A percentile compares a stretch with the other conserved stretches of the same genome.
phyloP scores from a whole-genome alignment of 2,329 filamentous ascomycete species.

The Epichloe sp. region DNA sequence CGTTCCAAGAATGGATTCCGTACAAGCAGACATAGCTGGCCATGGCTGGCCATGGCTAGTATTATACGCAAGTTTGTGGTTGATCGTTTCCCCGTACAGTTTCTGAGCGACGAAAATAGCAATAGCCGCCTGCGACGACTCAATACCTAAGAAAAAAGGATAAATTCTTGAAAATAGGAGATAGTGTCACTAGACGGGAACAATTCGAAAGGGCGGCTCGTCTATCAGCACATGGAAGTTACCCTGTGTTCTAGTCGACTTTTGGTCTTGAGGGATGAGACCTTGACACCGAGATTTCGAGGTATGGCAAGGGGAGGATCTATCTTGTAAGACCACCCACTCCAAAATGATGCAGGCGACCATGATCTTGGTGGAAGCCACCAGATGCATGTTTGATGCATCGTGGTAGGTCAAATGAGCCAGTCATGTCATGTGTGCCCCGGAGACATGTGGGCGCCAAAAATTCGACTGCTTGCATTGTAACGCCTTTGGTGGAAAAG shows the following conservation, averaged over 20 bases:
- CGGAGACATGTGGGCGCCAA: background rate
- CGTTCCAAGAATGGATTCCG: background rate
- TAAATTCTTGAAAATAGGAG: background rate
- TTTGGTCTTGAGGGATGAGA: background rate
- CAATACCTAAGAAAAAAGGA: background rate
- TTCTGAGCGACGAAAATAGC: background rate
- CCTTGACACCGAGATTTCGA: background rate
- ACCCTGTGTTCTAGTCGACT: background rate
- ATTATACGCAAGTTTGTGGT: background rate
- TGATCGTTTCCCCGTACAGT: background rate
- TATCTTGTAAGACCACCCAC: background rate
- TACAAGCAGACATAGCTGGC: background rate
- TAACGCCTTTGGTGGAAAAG: background rate
- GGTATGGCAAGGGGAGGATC: background rate
- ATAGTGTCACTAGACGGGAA: background rate
- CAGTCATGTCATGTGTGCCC: background rate
- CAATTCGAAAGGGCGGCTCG: background rate
- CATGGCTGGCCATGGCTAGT: background rate
- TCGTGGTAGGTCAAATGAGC: background rate
- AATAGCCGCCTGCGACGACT: background rate
- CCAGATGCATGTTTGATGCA: background rate
- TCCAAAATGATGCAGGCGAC: background rate
- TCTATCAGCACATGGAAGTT: background rate
- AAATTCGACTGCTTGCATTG: background rate
- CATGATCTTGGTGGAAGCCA: background rate